Evolutionary conservation across 805 yeast genomes (phyloP), one percentile per base, ranked within the genome.

Genomic region (Nakazawaea ernobii): DNA sequence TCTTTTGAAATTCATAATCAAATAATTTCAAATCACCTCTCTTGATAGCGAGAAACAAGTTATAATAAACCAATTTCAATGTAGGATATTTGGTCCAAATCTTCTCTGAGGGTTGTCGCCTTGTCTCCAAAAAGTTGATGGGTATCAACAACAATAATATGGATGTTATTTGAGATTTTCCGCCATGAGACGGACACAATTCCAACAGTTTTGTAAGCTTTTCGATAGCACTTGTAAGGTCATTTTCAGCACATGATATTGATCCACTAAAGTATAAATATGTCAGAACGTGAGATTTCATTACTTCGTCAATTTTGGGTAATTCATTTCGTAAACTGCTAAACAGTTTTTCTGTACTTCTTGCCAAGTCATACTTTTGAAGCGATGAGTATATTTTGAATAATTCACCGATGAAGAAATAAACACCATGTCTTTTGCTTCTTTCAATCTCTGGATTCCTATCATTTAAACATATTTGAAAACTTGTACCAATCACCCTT

Each of bases 401-500:
- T 49, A 89, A 74, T 46, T 81, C 74, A 35, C 83, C 82, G 15
- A 86, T 76, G 60, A 88, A 84, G 62, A 77, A 82, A 63, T 83
- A 86, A 15, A 85, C 81, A 43, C 83, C 86, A 52, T 65, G 63
- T 56, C 82, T 73, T 58, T 86, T 84, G 51, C 84, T 77, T 11
- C 56, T 55, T 0, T 41, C 43, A 17, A 62, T 42, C 27, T 75
- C 75, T n/a, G 78, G 75, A 51, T 80, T 80, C 49, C 91, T 74
- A 62, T 90, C 97, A 52, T 86, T 86, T 39, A 90, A 68, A 52
- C 95, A 86, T 4, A 85, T 59, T 49, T 84, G 86, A 66, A 88
- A 85, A 6, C 91, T 77, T 50, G 80, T 74, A 61, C 88, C 89
- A 46, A 89, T 71, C 2, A 55, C 58, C 37, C 59, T 59, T 3